Base-by-base conservation (phyloP, 2,329 filamentous ascomycete species). In the Fusarium pilosicola region DNA sequence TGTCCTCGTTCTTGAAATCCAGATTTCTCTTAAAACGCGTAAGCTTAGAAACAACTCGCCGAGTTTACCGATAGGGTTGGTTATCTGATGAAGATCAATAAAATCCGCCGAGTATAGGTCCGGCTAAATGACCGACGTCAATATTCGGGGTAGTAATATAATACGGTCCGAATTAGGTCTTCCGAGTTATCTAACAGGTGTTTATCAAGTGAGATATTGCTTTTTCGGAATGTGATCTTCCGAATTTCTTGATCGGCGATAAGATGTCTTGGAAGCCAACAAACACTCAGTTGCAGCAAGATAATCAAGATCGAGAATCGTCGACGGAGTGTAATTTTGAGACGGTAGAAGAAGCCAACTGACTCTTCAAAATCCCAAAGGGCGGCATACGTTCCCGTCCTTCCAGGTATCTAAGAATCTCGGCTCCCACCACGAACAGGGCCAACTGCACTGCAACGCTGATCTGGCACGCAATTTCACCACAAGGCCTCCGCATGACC, bases 161-260 rank as follows among this genome's bases (percentile, higher is more conserved):
- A 46, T 36, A 65, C 17, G 15, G 11, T 42, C 61, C 60, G 22
- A 48, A 22, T 65, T 48, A 36, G 61, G 39, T 26, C 34, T 18
- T 57, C 61, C 61, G 41, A 13, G 4, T 22, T 41, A 5, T 28
- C 38, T 5, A 57, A 57, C 44, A 7, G 17, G 4, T 58, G 20
- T 13, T 17, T 6, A 22, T n/a, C n/a, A 36, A 51, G 18, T 42
- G 39, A 46, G 14, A 41, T 30, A 36, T 36, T 41, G 52, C 18
- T 18, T 34, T 13, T n/a, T 41, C 65, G 65, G 65, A 68, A 46
- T 68, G 45, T 68, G 18, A 39, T 22, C 45, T 66, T 68, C 65
- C 65, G 65, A 61, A 39, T 68, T 67, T 18, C 65, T 61, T 22
- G 62, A 68, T 68, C 42, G 15, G 65, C 52, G 63, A 46, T 41